These are phyloP conservation scores for Coniella vitis DNA, from an alignment of 2,329 filamentous ascomycete genomes.

Conservation along the genomic window DNA sequence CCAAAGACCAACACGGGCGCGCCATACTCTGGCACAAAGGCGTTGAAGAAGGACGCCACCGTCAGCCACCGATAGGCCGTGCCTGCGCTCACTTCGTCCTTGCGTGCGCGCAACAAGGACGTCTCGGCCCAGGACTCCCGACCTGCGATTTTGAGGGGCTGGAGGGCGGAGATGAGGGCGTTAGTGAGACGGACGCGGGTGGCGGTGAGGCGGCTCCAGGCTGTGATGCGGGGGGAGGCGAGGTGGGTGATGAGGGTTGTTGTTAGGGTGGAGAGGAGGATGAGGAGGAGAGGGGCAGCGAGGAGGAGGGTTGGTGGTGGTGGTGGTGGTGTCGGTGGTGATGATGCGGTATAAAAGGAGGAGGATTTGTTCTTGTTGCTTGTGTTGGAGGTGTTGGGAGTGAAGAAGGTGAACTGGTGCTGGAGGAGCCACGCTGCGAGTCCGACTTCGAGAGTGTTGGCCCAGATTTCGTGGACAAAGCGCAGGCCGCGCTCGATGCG, in stretches of 20 bases:
- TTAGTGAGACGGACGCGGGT: conserved; percentile 17
- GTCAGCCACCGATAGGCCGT: conserved; percentile 22
- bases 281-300: conserved; percentile 5
- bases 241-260: conserved; percentile 23
- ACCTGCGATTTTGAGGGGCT: conserved; percentile 12
- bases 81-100: conserved; percentile 24
- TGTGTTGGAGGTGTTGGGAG: too few relatives aligned
- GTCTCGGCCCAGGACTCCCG: conserved; percentile 21
- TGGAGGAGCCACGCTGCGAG: conserved; percentile 15
- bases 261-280: conserved; percentile 15
- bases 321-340: too few relatives aligned
- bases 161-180: conserved; percentile 11
- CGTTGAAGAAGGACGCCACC: conserved; percentile 9
- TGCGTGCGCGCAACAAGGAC: conserved; percentile 24
- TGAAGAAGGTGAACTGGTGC: conserved; percentile 7
- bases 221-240: conserved; percentile 26
- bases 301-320: background rate
- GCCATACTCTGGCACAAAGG: conserved; percentile 14
- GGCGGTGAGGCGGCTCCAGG: conserved; percentile 18
- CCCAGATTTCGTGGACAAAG: conserved; percentile 16
- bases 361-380: too few relatives aligned
- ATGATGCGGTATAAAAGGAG: too few relatives aligned
- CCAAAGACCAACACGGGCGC: conserved; percentile 7
- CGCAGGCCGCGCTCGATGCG: conserved; percentile 17
- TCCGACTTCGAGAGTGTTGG: conserved; percentile 14